phyloP scores from a whole-genome alignment of 2,329 filamentous ascomycete species.

The Fusarium caatingaense region DNA sequence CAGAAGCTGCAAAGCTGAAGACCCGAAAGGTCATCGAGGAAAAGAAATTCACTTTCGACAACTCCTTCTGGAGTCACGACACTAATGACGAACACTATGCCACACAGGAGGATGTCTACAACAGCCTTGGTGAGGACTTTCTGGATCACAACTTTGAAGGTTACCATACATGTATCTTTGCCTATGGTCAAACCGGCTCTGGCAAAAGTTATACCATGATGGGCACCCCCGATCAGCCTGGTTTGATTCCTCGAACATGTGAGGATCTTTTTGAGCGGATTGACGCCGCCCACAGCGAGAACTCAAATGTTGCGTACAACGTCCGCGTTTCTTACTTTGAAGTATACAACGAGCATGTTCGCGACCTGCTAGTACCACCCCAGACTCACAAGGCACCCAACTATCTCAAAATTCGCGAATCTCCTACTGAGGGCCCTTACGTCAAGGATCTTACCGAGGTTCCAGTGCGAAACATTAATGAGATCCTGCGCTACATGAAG shows the following conservation, averaged over 20 bases:
- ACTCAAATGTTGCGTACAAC: constrained; percentile 93
- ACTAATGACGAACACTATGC: constrained; percentile 85
- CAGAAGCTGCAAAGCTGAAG: constrained; percentile 68
- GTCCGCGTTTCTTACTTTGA: constrained; percentile 99
- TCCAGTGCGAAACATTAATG: constrained; percentile 85
- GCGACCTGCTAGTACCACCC: constrained; percentile 86
- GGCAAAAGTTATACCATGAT: constrained; percentile 99
- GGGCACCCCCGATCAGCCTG: constrained; percentile 86
- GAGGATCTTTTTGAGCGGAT: constrained; percentile 96
- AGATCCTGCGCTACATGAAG: constrained; percentile 92
- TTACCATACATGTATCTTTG: constrained; percentile 99
- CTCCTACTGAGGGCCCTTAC: constrained; percentile 93
- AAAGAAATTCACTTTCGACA: constrained; percentile 95
- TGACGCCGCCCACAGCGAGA: constrained; percentile 78
- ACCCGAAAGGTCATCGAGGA: constrained; percentile 83
- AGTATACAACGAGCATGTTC: constrained; percentile 99
- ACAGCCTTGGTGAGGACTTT: constrained; percentile 93
- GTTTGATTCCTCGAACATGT: constrained; percentile 93
- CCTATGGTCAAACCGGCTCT: constrained; percentile 96
- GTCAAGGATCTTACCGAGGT: constrained; percentile 96
- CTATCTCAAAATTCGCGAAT: constrained; percentile 97
- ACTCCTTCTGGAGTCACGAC: constrained; percentile 97
- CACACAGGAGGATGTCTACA: constrained; percentile 92
- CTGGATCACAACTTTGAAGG: constrained; percentile 99
- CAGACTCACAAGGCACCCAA: constrained; percentile 78